phyloP scores from a whole-genome alignment of 2,329 filamentous ascomycete genomes.

The Metarhizium album region DNA sequence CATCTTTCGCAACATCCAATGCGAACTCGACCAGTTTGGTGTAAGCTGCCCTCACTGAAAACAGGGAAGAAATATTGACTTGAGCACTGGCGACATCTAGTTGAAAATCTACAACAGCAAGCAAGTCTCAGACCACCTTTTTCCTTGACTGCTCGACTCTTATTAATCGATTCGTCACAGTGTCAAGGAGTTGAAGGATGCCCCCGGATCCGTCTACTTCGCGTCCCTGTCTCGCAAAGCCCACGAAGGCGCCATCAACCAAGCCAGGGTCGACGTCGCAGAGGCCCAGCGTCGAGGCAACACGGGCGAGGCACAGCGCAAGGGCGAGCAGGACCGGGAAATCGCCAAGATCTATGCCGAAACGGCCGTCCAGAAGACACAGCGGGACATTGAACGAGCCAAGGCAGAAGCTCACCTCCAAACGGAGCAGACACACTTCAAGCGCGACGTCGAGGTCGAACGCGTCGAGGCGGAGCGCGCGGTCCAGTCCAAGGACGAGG shows the following conservation, averaged over 20 bases:
- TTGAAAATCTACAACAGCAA: slow-evolving; percentile 63
- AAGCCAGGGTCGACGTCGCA: slow-evolving; percentile 58
- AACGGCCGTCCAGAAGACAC: slow-evolving; percentile 74
- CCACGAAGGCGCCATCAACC: slow-evolving; percentile 75
- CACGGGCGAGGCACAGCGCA: slow-evolving; percentile 67
- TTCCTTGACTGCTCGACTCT: neutral
- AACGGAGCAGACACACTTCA: slow-evolving; percentile 61
- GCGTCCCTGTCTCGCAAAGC: slow-evolving; percentile 72
- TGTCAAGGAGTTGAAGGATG: slow-evolving; percentile 76
- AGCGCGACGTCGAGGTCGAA: slow-evolving; percentile 64
- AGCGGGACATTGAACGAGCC: slow-evolving; percentile 73
- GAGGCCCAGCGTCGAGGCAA: slow-evolving; percentile 56
- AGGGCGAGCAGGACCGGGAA: slow-evolving; percentile 72
- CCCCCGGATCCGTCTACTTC: slow-evolving; percentile 73
- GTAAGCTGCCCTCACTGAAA: neutral
- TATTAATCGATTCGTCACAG: neutral
- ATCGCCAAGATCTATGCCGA: slow-evolving; percentile 82
- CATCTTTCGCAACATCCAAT: slow-evolving; percentile 65
- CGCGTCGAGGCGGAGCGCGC: slow-evolving; percentile 63
- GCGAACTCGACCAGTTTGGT: slow-evolving; percentile 63
- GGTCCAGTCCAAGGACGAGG: slow-evolving; percentile 67
- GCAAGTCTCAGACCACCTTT: neutral
- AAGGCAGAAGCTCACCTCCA: slow-evolving; percentile 66
- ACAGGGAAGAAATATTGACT: neutral
- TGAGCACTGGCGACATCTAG: slow-evolving; percentile 28